phyloP scores from a whole-genome alignment of 2,329 filamentous ascomycete species.

The Diaporthe vaccinii region DNA sequence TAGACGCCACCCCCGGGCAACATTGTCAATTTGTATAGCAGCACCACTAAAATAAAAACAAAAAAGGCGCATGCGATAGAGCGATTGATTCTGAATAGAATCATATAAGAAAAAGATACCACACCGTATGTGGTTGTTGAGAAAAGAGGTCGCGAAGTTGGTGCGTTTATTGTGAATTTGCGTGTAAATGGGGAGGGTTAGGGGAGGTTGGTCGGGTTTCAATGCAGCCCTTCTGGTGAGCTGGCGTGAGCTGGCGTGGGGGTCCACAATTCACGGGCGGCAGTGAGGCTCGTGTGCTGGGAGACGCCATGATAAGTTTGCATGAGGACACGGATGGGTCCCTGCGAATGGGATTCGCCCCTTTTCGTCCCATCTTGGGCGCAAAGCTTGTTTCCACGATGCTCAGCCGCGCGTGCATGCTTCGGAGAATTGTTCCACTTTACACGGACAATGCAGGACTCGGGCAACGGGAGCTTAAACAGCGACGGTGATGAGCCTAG shows the following conservation, averaged over 20 bases:
- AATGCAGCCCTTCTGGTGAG: too few species aligned
- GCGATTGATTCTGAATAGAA: too few species aligned
- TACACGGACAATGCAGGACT: not conserved
- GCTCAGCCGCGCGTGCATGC: slow-evolving; percentile 17
- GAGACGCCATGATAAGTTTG: not conserved
- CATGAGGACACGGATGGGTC: slow-evolving; percentile 18
- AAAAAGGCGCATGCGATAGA: too few species aligned
- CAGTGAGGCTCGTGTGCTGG: slow-evolving; percentile 5
- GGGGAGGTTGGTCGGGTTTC: too few species aligned
- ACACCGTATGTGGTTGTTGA: too few species aligned
- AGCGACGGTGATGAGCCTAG: not conserved
- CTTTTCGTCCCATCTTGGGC: slow-evolving; percentile 1
- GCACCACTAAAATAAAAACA: too few species aligned
- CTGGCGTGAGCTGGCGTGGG: not conserved
- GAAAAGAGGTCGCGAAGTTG: too few species aligned
- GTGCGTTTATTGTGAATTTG: too few species aligned
- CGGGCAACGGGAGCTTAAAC: not conserved
- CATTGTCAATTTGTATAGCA: too few species aligned
- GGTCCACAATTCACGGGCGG: slow-evolving; percentile 2
- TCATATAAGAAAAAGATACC: too few species aligned
- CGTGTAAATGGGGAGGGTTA: too few species aligned
- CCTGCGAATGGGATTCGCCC: slow-evolving; percentile 17
- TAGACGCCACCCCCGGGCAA: too few species aligned
- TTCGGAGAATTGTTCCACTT: slow-evolving; percentile 19
- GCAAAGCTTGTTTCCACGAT: slow-evolving; percentile 25